These are phyloP conservation scores for Babesia ovata DNA, from an alignment of 169 alveolate genomes.

Conservation along the genomic window DNA sequence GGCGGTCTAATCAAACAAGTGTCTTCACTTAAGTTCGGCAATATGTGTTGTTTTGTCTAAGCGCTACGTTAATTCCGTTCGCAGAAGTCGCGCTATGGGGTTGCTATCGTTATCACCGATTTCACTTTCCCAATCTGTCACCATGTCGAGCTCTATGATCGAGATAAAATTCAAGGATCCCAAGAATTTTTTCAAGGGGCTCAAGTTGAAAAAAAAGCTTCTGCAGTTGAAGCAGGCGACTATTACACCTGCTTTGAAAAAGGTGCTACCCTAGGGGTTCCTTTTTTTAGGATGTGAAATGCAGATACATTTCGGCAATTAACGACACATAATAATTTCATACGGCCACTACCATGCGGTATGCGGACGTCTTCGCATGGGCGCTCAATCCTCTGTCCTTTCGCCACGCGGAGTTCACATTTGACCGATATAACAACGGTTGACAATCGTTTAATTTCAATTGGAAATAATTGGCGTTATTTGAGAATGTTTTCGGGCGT, in stretches of 20 bases:
- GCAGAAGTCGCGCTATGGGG: no score
- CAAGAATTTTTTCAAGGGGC: background rate
- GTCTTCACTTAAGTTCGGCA: background rate
- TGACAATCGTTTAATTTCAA: background rate
- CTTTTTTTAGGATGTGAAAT: no score
- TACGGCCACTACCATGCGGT: no score
- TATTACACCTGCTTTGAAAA: background rate
- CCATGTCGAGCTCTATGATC: slow-evolving; percentile 10
- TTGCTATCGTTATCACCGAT: background rate
- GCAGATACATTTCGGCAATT: no score
- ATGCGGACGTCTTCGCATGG: no score
- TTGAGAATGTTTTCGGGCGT: slow-evolving; percentile 30
- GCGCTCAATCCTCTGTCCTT: no score
- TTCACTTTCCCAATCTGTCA: background rate
- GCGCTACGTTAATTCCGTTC: no score
- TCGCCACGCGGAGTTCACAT: no score
- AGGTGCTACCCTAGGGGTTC: background rate
- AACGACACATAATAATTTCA: no score
- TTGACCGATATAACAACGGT: no score
- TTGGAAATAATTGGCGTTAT: background rate
- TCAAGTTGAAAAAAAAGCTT: slow-evolving; percentile 1
- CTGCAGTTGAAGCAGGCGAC: background rate
- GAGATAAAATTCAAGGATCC: slow-evolving; percentile 7
- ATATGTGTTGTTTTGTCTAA: background rate
- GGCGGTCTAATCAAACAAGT: background rate